Evolutionary conservation across 2,329 filamentous ascomycete species (phyloP).

Genomic region (Clonostachys chloroleuca): DNA sequence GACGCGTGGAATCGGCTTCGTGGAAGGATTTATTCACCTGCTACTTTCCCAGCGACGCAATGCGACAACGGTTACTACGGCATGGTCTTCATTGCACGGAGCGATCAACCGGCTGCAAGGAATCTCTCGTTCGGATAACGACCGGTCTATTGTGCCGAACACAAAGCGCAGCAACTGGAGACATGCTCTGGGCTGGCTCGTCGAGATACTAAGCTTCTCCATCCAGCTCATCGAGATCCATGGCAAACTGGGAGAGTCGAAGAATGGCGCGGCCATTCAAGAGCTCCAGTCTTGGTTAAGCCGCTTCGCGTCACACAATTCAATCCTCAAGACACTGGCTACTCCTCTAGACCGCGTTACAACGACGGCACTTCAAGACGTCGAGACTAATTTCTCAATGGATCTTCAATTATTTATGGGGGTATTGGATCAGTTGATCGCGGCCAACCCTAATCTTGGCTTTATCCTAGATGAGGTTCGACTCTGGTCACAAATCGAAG

Average conservation of each 20-base stretch:
- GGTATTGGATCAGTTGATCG: slow-evolving; percentile 33
- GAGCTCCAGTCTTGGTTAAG: slow-evolving; percentile 45
- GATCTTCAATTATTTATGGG: slow-evolving; percentile 28
- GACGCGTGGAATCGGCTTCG: slow-evolving; percentile 70
- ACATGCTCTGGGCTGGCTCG: slow-evolving; percentile 52
- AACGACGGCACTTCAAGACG: slow-evolving; percentile 24
- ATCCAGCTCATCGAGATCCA: slow-evolving; percentile 62
- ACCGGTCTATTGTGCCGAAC: not conserved
- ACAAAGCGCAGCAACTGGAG: slow-evolving; percentile 12
- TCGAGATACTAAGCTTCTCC: slow-evolving; percentile 61
- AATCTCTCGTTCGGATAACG: not conserved
- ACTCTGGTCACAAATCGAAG: slow-evolving; percentile 50
- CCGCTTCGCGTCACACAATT: slow-evolving; percentile 37
- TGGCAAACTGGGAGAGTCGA: slow-evolving; percentile 53
- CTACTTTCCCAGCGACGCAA: slow-evolving; percentile 54
- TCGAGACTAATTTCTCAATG: slow-evolving; percentile 25
- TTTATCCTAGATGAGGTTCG: slow-evolving; percentile 64
- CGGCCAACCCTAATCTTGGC: slow-evolving; percentile 48
- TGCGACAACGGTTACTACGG: slow-evolving; percentile 32
- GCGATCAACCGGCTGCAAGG: slow-evolving; percentile 24
- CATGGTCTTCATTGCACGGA: slow-evolving; percentile 30
- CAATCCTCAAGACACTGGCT: slow-evolving; percentile 34
- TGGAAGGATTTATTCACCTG: slow-evolving; percentile 81
- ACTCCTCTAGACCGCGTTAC: slow-evolving; percentile 46
- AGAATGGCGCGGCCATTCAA: slow-evolving; percentile 37